phyloP scores from a whole-genome alignment of 179 eudicot genomes.

The Beta macrorhiza region DNA sequence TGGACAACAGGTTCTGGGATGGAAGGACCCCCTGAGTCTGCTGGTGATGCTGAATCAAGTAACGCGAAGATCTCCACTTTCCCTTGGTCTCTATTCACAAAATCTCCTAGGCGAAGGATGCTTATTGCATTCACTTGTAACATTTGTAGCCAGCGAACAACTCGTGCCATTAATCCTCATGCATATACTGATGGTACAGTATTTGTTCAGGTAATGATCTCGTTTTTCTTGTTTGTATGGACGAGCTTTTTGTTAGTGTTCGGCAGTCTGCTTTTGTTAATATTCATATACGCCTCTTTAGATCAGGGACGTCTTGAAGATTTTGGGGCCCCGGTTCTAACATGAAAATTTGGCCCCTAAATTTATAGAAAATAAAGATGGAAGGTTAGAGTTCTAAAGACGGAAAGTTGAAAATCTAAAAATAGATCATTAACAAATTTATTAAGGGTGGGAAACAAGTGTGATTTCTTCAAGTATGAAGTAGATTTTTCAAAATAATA shows the following conservation, averaged over 20 bases:
- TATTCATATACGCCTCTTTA: neutral
- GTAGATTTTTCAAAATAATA: too few species aligned
- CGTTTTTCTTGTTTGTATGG: neutral
- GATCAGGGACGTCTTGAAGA: too few species aligned
- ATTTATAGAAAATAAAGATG: too few species aligned
- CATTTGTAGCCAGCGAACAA: constrained; percentile 89
- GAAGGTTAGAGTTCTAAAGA: too few species aligned
- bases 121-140: constrained; percentile 91
- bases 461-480: too few species aligned
- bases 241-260: neutral
- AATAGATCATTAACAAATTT: too few species aligned
- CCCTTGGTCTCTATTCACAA: constrained; percentile 96
- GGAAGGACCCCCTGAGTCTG: constrained; percentile 90
- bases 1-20: constrained; percentile 98
- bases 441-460: too few species aligned
- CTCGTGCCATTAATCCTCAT: constrained; percentile 94
- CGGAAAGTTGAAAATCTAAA: too few species aligned
- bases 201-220: constrained; percentile 71
- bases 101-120: constrained; percentile 91
- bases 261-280: neutral
- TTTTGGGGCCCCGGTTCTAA: too few species aligned
- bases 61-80: constrained; percentile 74
- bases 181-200: constrained; percentile 97
- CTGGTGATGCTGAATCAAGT: constrained; percentile 59
- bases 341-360: too few species aligned